phyloP scores from a whole-genome alignment of 768 basidiomycete genomes.

The Boletus sp. region DNA sequence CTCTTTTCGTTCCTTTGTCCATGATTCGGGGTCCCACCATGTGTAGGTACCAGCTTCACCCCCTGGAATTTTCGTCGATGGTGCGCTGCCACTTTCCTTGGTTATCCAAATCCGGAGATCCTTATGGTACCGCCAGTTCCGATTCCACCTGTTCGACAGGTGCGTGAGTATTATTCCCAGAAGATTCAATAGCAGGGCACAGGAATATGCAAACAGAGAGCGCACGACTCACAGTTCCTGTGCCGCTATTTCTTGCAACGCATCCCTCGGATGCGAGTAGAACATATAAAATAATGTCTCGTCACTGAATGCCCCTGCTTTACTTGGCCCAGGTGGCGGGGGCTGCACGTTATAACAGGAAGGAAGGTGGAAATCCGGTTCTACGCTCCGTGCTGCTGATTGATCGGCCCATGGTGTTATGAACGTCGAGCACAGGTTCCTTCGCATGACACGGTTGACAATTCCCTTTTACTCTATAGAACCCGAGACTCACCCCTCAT shows the following conservation, averaged over 20 bases:
- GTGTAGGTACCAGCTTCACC: conserved; percentile 89
- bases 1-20: conserved; percentile 74
- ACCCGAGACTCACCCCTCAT: conserved; percentile 62
- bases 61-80: conserved; percentile 72
- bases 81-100: conserved; percentile 77
- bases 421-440: conserved; percentile 87
- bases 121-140: conserved; percentile 97
- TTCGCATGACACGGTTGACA: conserved; percentile 25
- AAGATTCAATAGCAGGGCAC: conserved; percentile 1
- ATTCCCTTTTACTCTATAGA: conserved; percentile 15
- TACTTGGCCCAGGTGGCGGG: conserved; percentile 74
- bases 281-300: conserved; percentile 99
- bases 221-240: conserved; percentile 79
- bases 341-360: conserved; percentile 91
- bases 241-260: conserved; percentile 90
- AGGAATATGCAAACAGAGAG: conserved; percentile 3
- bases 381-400: conserved; percentile 77
- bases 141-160: conserved; percentile 62
- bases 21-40: conserved; percentile 82
- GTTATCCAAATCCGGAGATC: conserved; percentile 81
- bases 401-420: conserved; percentile 97
- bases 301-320: conserved; percentile 84
- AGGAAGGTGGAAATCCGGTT: conserved; percentile 90
- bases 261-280: conserved; percentile 89
- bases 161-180: conserved; percentile 2